A percentile compares a stretch with the other conserved stretches of the same genome.
Conservation (phyloP, 208 protist genomes). For the Crithidia sp. region DNA sequence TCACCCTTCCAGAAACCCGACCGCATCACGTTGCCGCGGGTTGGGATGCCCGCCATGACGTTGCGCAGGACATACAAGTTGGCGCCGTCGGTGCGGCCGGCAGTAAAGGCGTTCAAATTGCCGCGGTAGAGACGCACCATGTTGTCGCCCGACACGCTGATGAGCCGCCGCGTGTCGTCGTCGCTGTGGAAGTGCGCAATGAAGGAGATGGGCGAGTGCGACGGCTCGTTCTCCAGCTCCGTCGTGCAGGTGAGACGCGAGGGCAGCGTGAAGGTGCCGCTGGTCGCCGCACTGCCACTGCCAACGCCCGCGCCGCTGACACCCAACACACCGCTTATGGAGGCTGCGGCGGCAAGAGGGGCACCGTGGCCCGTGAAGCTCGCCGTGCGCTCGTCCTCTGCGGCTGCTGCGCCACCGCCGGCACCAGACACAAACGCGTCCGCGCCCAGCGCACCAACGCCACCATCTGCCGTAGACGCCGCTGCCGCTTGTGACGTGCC, state of each 20-base stretch:
- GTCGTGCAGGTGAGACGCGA: constrained; percentile 38
- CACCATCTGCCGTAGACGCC: not conserved
- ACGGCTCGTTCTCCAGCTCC: constrained; percentile 68
- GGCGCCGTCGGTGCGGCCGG: constrained; percentile 18
- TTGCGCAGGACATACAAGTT: constrained; percentile 76
- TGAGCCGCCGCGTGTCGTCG: constrained; percentile 73
- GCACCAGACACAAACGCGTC: not conserved
- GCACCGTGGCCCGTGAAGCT: not conserved
- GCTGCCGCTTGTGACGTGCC: not conserved
- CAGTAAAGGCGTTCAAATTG: constrained; percentile 47
- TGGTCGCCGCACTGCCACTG: not conserved
- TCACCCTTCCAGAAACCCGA: constrained; percentile 83
- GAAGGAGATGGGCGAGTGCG: constrained; percentile 70
- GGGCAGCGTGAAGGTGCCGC: constrained; percentile 10
- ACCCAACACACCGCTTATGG: not conserved
- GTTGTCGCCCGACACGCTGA: constrained; percentile 82
- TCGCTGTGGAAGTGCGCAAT: constrained; percentile 63
- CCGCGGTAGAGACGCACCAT: constrained; percentile 84
- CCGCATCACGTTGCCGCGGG: constrained; percentile 60
- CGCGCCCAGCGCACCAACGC: not conserved
- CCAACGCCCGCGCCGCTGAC: not conserved
- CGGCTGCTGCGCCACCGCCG: not conserved
- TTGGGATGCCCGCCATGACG: constrained; percentile 64
- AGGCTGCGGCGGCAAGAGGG: constrained; percentile 4
- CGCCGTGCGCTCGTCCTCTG: not conserved